Percentiles rank a stretch among this genome's conserved stretches.
Evolutionary conservation across 2,329 filamentous ascomycete species (phyloP).

Genomic region (Fusarium beomiforme): DNA sequence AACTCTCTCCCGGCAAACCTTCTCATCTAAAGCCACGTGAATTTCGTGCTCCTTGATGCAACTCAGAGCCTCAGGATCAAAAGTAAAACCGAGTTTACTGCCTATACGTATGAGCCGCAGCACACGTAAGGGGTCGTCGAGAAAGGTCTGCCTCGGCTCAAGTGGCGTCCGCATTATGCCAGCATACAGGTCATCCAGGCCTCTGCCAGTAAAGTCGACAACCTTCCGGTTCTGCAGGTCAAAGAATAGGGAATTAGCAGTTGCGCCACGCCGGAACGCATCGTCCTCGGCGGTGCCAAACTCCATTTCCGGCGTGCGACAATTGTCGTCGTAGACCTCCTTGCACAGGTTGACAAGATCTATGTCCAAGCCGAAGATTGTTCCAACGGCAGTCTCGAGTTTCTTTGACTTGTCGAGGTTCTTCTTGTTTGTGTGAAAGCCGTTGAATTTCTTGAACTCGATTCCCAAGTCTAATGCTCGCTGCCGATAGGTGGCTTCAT

Average conservation of each 20-base stretch:
- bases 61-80: not conserved
- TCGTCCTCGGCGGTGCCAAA: not conserved
- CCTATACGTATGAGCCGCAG: not conserved
- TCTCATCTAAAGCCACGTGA: not conserved
- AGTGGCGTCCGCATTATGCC: slow-evolving; percentile 5
- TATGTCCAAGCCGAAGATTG: not conserved
- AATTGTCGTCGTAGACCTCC: not conserved
- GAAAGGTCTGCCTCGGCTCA: not conserved
- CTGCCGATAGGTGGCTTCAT: not conserved
- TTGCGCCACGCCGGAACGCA: not conserved
- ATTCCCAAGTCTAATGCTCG: not conserved
- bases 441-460: not conserved
- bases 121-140: not conserved
- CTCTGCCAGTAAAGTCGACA: not conserved
- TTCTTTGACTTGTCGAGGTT: not conserved
- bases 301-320: not conserved
- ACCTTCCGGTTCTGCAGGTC: not conserved
- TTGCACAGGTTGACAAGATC: not conserved
- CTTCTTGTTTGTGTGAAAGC: not conserved
- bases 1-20: not conserved
- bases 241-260: not conserved
- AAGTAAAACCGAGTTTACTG: not conserved
- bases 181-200: not conserved
- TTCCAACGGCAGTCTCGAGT: not conserved
- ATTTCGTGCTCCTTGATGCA: not conserved